A percentile compares a stretch with the other conserved stretches of the same genome.
These are phyloP conservation scores for Solanum appendiculatum DNA, from an alignment of 257 asterid genomes.

Conservation along the genomic window DNA sequence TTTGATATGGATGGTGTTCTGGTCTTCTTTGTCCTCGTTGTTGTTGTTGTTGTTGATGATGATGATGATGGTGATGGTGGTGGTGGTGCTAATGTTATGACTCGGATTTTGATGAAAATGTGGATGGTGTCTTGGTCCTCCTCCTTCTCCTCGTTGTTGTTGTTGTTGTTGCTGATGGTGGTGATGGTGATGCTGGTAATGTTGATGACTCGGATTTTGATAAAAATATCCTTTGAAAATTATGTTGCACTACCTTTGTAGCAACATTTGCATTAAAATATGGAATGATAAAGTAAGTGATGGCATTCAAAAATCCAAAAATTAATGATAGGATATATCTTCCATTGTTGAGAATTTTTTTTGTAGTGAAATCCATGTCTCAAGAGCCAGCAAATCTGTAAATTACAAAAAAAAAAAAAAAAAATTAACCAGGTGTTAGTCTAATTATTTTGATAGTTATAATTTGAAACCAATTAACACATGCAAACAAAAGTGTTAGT, in stretches of 20 bases:
- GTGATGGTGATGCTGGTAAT: neutral
- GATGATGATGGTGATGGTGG: fast-evolving
- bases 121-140: neutral
- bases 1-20: neutral
- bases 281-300: neutral
- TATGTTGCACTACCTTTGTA: neutral
- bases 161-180: fast-evolving
- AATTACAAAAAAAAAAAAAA: neutral
- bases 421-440: neutral
- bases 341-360: neutral
- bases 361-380: neutral
- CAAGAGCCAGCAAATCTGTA: neutral
- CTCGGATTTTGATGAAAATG: neutral
- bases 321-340: neutral
- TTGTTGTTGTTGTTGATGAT: fast-evolving
- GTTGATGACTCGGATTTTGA: neutral
- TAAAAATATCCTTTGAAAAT: too few species aligned
- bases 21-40: neutral
- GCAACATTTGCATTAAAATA: neutral
- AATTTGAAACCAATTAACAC: neutral
- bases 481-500: neutral
- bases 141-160: neutral
- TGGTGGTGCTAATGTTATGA: neutral
- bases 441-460: neutral
- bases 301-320: neutral